Base-by-base conservation (phyloP, 2,329 filamentous ascomycete species). In the Scytalidium sp. region DNA sequence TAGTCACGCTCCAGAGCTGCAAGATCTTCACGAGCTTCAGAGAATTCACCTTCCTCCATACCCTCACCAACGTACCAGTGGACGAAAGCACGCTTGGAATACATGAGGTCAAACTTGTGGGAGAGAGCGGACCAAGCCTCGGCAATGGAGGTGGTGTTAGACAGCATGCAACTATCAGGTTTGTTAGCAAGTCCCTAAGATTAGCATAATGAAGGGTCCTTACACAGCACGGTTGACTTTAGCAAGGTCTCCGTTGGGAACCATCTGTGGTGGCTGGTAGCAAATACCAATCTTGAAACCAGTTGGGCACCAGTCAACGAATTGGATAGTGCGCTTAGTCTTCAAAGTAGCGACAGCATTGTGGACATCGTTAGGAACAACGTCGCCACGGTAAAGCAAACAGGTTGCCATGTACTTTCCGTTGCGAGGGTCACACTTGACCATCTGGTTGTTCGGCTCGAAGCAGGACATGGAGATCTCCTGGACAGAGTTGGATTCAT, bases 11-110 rank as follows among this genome's bases (percentile, higher is more conserved):
- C 94, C 57, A 99, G 83, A 63, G 94, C 94, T 71, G 94, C 94
- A 72, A 99, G 79, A 78, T 99, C 94, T 79, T 99, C 94, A 73
- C 94, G 92, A 59, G 94, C 94, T 81, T 99, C 94, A 50, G 90
- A 96, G 84, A 99, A 99, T 77, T 99, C 94, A 75, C 94, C 94
- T 75, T 99, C 94, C 83, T 99, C 94, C 94, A 99, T 99, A 85
- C 94, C 94, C 82, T 97, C 94, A 79, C 94, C 94, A 69, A 99
- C 94, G 67, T 97, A 99, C 94, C 94, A 99, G 79, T 99, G 94
- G 59, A 99, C 94, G 77, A 99, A 99, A 56, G 94, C 94, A 80
- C 94, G 94, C 88, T 99, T 99, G 73, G 90, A 95, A 86, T 97
- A 97, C 94, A 99, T 99, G 72, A 99, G 90, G 70, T 99, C 94